Conservation (phyloP, 2,329 filamentous ascomycete species). For the Aspergillus japonicus region DNA sequence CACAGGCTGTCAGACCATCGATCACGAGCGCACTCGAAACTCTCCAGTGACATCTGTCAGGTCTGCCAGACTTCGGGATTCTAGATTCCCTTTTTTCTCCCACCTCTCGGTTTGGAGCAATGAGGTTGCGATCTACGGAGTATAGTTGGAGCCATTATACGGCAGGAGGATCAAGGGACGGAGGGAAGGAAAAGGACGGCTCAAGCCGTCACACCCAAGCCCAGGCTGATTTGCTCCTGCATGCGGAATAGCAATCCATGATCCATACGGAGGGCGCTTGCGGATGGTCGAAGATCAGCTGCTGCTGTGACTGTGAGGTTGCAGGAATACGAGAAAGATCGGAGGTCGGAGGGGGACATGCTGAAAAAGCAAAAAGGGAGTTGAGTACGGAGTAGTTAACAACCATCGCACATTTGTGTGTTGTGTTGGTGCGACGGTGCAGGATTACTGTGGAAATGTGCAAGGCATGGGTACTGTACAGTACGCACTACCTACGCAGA, state of each 20-base stretch:
- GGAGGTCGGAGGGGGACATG: neutral
- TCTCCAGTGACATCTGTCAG: slow-evolving; percentile 4
- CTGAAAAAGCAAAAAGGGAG: neutral
- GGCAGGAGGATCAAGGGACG: neutral
- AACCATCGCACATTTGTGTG: neutral
- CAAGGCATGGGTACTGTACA: neutral
- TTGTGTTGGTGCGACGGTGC: no score
- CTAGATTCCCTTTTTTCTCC: neutral
- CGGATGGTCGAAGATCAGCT: slow-evolving; percentile 2
- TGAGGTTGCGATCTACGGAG: neutral
- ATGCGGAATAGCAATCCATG: neutral
- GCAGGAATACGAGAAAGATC: slow-evolving; percentile 8
- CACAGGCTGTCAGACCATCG: neutral
- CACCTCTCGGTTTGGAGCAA: neutral
- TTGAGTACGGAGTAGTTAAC: neutral
- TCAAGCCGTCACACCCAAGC: neutral
- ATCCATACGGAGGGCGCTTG: neutral
- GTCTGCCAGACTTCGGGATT: neutral
- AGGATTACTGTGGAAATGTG: neutral
- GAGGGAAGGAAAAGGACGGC: neutral
- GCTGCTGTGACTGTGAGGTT: neutral
- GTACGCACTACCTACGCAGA: neutral
- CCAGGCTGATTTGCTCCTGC: slow-evolving; percentile 2
- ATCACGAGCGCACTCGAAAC: neutral
- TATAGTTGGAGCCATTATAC: neutral